Evolutionary conservation across 108 stramenopile genomes (phyloP).

Genomic region (Nitzschia sp.): DNA sequence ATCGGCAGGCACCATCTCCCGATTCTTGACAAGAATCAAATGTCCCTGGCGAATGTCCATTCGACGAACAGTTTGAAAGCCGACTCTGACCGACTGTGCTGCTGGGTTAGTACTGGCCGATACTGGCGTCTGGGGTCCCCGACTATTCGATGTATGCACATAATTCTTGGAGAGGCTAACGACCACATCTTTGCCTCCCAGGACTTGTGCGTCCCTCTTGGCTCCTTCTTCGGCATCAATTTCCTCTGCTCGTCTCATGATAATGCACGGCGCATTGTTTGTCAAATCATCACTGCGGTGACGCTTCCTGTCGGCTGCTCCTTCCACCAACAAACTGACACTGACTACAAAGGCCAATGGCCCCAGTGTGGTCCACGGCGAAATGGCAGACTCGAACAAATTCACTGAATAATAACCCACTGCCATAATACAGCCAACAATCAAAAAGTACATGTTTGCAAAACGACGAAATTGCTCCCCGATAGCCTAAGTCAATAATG

Average conservation of each 20-base stretch:
- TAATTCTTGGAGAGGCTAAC: conserved; percentile 44
- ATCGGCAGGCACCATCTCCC: conserved; percentile 95
- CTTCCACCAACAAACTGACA: conserved; percentile 91
- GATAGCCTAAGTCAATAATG: conserved; percentile 51
- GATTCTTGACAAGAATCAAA: conserved; percentile 87
- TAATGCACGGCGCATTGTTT: conserved; percentile 72
- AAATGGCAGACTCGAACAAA: conserved; percentile 85
- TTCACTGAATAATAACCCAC: conserved; percentile 80
- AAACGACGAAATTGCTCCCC: conserved; percentile 82
- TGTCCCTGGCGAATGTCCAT: conserved; percentile 89
- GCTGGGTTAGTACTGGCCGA: not conserved
- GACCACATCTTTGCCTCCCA: conserved; percentile 49
- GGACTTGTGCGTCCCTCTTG: conserved; percentile 30
- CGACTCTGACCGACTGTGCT: conserved; percentile 34
- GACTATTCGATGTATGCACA: conserved; percentile 7
- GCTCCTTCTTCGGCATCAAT: conserved; percentile 47
- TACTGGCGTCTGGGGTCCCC: conserved; percentile 8
- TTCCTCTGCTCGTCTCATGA: conserved; percentile 57
- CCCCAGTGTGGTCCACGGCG: conserved; percentile 93
- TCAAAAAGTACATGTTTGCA: conserved; percentile 96
- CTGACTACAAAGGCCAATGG: conserved; percentile 89
- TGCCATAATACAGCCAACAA: conserved; percentile 92
- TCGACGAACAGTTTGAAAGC: conserved; percentile 66
- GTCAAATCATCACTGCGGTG: conserved; percentile 84
- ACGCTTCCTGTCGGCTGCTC: conserved; percentile 83